phyloP scores from a whole-genome alignment of 257 asterid species.

The Coffea canephora region DNA sequence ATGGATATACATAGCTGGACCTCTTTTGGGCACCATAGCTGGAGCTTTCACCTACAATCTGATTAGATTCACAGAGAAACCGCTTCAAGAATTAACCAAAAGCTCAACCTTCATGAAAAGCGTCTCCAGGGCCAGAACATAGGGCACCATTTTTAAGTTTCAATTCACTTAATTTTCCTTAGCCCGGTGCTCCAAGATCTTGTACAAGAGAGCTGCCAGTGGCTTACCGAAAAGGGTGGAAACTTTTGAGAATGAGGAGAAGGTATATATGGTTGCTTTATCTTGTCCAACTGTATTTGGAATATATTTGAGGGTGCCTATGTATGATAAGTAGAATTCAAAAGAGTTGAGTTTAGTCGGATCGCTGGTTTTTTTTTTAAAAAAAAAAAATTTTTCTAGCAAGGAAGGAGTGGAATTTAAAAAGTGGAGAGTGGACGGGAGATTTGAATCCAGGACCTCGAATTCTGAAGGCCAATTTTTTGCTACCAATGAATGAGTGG shows the following conservation, averaged over 20 bases:
- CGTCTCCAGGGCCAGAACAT: constrained; percentile 17
- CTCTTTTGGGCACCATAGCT: constrained; percentile 40
- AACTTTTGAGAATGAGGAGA: not conserved
- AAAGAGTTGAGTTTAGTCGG: too few relatives aligned
- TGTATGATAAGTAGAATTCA: too few relatives aligned
- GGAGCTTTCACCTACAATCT: constrained; percentile 61
- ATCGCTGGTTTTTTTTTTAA: too few relatives aligned
- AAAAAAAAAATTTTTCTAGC: too few relatives aligned
- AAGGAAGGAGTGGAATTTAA: too few relatives aligned
- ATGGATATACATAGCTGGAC: constrained; percentile 60
- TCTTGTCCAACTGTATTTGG: too few relatives aligned
- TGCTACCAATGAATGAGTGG: too few relatives aligned
- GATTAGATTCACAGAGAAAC: constrained; percentile 62
- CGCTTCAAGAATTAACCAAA: constrained; percentile 47
- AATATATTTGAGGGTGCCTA: too few relatives aligned
- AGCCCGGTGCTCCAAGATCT: not conserved
- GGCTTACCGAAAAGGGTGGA: not conserved
- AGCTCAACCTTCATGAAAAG: constrained; percentile 17
- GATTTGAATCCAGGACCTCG: too few relatives aligned
- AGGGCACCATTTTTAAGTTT: not conserved
- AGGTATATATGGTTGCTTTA: too few relatives aligned
- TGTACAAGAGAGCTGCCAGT: not conserved
- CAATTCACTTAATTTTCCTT: not conserved
- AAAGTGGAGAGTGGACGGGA: too few relatives aligned
- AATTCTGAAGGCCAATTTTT: too few relatives aligned